phyloP scores from a whole-genome alignment of 1,284 basidiomycete genomes.

The Earliella scabrosa region DNA sequence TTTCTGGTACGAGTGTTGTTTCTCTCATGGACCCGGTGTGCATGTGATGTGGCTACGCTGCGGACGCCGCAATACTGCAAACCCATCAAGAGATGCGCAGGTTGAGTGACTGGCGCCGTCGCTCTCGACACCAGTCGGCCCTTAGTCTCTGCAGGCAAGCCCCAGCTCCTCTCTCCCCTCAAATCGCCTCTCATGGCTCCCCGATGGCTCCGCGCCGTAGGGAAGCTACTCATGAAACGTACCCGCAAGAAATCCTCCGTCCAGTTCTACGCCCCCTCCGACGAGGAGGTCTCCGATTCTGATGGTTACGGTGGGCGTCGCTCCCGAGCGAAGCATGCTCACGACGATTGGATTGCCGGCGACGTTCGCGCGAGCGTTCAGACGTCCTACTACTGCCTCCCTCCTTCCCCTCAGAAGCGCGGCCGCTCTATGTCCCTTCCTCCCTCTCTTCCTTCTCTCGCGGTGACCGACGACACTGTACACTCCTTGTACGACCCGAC shows the following conservation, averaged over 20 bases:
- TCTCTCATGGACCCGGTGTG: too few relatives aligned
- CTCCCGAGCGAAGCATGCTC: background rate
- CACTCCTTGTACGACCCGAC: background rate
- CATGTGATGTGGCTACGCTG: too few relatives aligned
- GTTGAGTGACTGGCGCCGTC: too few relatives aligned
- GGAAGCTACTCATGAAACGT: background rate
- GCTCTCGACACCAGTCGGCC: background rate
- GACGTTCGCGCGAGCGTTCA: background rate
- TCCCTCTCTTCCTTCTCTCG: background rate
- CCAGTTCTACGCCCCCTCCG: background rate
- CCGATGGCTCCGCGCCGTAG: background rate
- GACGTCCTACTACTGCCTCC: slow-evolving; percentile 1
- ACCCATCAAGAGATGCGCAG: too few relatives aligned
- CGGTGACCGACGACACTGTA: background rate
- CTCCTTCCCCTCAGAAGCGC: background rate
- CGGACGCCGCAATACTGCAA: too few relatives aligned
- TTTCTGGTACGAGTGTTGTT: too few relatives aligned
- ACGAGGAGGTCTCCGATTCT: background rate
- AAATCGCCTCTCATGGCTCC: background rate
- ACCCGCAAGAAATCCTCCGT: background rate
- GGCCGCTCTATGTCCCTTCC: background rate
- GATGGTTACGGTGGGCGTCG: background rate
- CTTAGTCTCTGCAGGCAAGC: too few relatives aligned
- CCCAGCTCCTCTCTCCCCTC: background rate
- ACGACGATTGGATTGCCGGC: background rate